Evolutionary conservation across 371 early-diverging fungal genomes (phyloP), one percentile per base, ranked within the genome.

Genomic region (Rhizopus sp.): DNA sequence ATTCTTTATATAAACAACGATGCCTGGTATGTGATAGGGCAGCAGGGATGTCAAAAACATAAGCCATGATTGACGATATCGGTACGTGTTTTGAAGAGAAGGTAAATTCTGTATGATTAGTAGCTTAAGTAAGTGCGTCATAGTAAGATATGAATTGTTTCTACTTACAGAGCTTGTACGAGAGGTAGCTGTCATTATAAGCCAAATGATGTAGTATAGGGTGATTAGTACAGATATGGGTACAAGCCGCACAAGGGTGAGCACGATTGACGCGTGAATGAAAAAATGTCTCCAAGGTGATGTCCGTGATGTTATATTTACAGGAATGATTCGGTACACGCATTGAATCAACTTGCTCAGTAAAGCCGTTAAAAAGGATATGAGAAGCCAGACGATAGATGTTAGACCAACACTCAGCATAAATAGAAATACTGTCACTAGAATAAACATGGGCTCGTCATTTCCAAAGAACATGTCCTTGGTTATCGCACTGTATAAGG

Each of bases 1-100:
- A 57, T 84, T 69, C 29, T 78, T 68, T 35, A 73, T 59, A 64
- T 70, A 84, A 0, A 77, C 84, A 61, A 84, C 57, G 13, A 73
- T 47, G 0, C 59, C 62, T 3, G 84, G 84, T 3, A 73, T 55
- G 52, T 64, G 52, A 34, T 78, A 81, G 1, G 84, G 84, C 16
- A 81, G 44, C 12, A 80, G 51, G 38, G 77, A 60, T 29, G 72
- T 74, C 37, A 84, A 64, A 54, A 82, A 64, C 32, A 84, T 58
- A 7, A 82, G 66, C 29, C 80, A 73, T 8, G 83, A 77, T 58
- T 70, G 69, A 16, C 69, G 57, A 49, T 74, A 84, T 42, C 77
- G 66, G 53, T 77, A 70, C 1, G 66, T 59, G 48, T 75, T 71
- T 69, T 32, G 51, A 40, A 29, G 41, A 10, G 45, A 29, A 3